These are phyloP conservation scores for Alternaria atra DNA, from an alignment of 2,329 filamentous ascomycete species.

Conservation along the genomic window DNA sequence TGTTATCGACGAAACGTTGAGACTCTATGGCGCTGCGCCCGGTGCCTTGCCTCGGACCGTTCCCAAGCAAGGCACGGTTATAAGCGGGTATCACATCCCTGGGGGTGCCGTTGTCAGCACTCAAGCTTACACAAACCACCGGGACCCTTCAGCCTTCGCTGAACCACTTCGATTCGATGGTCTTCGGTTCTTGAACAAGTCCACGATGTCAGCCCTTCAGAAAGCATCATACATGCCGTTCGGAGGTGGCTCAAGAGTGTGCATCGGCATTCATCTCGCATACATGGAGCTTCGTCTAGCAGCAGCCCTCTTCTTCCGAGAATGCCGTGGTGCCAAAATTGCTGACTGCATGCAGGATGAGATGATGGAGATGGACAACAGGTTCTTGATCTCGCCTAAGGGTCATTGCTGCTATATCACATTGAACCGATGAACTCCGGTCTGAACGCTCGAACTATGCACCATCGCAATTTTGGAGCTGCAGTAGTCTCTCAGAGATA, in stretches of 20 bases:
- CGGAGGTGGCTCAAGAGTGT: conserved; percentile 72
- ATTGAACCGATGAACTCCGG: conserved; percentile 5
- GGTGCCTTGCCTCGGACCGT: conserved; percentile 48
- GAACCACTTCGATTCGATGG: conserved; percentile 44
- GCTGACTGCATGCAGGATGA: conserved; percentile 36
- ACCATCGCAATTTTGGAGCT: neutral
- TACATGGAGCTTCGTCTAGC: conserved; percentile 63
- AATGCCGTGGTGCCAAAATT: conserved; percentile 49
- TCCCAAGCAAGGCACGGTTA: conserved; percentile 43
- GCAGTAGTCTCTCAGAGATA: too few species aligned
- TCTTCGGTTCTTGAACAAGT: conserved; percentile 37
- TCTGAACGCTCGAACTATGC: neutral
- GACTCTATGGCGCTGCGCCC: conserved; percentile 50
- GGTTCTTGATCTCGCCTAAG: conserved; percentile 53
- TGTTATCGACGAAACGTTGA: conserved; percentile 52
- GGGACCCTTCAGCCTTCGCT: conserved; percentile 38
- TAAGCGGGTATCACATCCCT: conserved; percentile 51
- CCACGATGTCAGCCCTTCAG: conserved; percentile 26
- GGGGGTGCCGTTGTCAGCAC: conserved; percentile 48
- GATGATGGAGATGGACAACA: conserved; percentile 54
- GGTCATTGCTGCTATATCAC: conserved; percentile 52
- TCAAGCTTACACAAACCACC: conserved; percentile 52
- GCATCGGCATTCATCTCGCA: conserved; percentile 73
- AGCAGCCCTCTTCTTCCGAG: conserved; percentile 60
- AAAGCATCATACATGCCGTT: conserved; percentile 72